Evolutionary conservation across 2,329 filamentous ascomycete genomes (phyloP).

Genomic region (Emergomyces orientalis): DNA sequence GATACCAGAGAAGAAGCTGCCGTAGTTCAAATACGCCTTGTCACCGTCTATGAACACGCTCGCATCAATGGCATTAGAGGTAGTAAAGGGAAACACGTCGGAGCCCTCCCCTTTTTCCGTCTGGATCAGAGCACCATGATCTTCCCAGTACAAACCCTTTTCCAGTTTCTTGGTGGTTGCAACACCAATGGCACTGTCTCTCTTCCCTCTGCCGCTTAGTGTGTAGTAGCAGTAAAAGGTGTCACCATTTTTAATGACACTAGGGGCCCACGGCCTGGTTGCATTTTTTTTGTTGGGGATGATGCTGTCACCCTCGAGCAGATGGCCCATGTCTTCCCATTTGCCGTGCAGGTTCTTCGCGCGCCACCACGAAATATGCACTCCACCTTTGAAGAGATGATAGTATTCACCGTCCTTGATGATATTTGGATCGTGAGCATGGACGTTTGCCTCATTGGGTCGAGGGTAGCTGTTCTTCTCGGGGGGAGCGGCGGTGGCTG

Average conservation of each 20-base stretch:
- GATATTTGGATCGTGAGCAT: constrained; percentile 28
- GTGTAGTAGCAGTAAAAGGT: constrained; percentile 33
- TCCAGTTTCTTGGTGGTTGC: constrained; percentile 24
- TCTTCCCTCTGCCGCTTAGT: constrained; percentile 22
- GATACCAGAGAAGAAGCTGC: constrained; percentile 30
- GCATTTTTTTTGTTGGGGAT: constrained; percentile 24
- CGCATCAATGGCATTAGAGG: constrained; percentile 32
- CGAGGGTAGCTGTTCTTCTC: neutral
- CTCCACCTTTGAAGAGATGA: constrained; percentile 29
- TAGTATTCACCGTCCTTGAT: constrained; percentile 21
- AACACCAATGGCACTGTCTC: constrained; percentile 31
- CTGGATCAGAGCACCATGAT: constrained; percentile 29
- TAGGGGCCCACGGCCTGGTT: constrained; percentile 30
- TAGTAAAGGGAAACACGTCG: constrained; percentile 23
- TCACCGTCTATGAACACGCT: constrained; percentile 21
- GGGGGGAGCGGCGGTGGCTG: neutral
- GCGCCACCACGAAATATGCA: constrained; percentile 22
- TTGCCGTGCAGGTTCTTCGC: constrained; percentile 24
- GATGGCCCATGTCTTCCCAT: constrained; percentile 26
- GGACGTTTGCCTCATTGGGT: neutral
- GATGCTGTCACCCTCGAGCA: constrained; percentile 24
- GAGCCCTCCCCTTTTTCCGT: constrained; percentile 23
- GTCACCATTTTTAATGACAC: constrained; percentile 22
- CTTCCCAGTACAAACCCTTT: constrained; percentile 22
- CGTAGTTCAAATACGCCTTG: constrained; percentile 26